Base-by-base conservation (phyloP, 225 moss, liverwort and hornwort species). In the Climacium dendroides region DNA sequence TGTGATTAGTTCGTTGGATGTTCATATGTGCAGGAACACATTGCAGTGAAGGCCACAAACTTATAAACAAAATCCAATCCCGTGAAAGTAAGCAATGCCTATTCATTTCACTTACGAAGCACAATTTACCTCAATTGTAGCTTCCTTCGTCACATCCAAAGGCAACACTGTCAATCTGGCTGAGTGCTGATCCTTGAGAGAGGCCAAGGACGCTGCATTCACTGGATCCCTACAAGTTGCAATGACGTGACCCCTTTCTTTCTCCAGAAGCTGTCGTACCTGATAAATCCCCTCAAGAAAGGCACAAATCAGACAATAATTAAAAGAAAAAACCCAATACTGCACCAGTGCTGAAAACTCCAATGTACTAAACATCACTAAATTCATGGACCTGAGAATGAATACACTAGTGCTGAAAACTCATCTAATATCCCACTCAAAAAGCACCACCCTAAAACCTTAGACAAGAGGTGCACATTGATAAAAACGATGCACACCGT, bases 181-280 rank as follows among this genome's bases (percentile, higher is more conserved):
- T 25, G 87, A 90, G 92, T 95, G 92, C 79, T 92, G 90, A 47
- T 94, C 90, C 86, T 83, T 93, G 32, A 99, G 91, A 72, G 81
- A 87, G 47, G 76, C 87, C 89, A 99, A 92, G 48, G 89, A 85
- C 65, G 54, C 91, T 76, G 97, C 95, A 83, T 81, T 90, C 26
- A 73, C 86, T 74, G 98, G 98, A 92, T 93, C 92, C 83, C 98
- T 93, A 75, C 97, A 99, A 78, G 97, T 97, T 60, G 96, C 98
- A 78, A 99, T 93, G 34, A 99, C 95, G 61, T 92, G 91, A 76
- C 93, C 95, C 13, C 90, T 80, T 83, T 89, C 83, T 85, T 86
- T 94, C 80, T 88, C 85, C 32, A 99, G 94, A 50, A 99, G 93
- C 85, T 97, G 97, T 82, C 93, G 90, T 19, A 95, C 95, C 98